Evolutionary conservation across 2,329 filamentous ascomycete genomes (phyloP).

Genomic region (Boeremia exigua): DNA sequence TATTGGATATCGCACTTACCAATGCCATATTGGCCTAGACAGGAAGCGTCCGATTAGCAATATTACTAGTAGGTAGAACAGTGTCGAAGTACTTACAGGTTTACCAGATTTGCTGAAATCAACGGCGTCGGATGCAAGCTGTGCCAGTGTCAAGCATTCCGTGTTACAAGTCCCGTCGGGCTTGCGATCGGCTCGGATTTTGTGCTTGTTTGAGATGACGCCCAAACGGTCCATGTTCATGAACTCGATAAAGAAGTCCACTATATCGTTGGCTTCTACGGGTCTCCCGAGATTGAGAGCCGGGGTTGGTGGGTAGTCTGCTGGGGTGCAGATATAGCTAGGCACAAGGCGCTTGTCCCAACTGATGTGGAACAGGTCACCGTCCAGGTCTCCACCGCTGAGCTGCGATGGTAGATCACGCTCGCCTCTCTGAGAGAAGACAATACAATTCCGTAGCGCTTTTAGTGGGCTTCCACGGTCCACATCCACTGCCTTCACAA

Average conservation of each 20-base stretch:
- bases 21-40: conserved; percentile 13
- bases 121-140: conserved; percentile 45
- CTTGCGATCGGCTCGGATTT: conserved; percentile 50
- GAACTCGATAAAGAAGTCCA: conserved; percentile 73
- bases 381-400: conserved; percentile 82
- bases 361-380: conserved; percentile 81
- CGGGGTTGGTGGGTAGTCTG: conserved; percentile 69
- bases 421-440: conserved; percentile 73
- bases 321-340: conserved; percentile 53
- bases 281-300: conserved; percentile 66
- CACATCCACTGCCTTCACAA: conserved; percentile 64
- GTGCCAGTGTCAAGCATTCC: conserved; percentile 48
- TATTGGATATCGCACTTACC: background rate
- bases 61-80: background rate
- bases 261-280: conserved; percentile 72
- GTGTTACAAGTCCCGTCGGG: conserved; percentile 32
- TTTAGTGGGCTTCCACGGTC: conserved; percentile 67
- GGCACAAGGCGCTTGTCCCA: conserved; percentile 67
- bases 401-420: conserved; percentile 81
- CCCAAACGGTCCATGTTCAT: conserved; percentile 54
- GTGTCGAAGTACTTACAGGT: conserved; percentile 14
- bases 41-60: background rate
- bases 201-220: conserved; percentile 50
- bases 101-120: conserved; percentile 41
- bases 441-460: conserved; percentile 73